Percentiles rank a stretch among this genome's conserved stretches.
Evolutionary conservation across 2,329 filamentous ascomycete genomes (phyloP).

Genomic region (Ophiobolus disseminans): DNA sequence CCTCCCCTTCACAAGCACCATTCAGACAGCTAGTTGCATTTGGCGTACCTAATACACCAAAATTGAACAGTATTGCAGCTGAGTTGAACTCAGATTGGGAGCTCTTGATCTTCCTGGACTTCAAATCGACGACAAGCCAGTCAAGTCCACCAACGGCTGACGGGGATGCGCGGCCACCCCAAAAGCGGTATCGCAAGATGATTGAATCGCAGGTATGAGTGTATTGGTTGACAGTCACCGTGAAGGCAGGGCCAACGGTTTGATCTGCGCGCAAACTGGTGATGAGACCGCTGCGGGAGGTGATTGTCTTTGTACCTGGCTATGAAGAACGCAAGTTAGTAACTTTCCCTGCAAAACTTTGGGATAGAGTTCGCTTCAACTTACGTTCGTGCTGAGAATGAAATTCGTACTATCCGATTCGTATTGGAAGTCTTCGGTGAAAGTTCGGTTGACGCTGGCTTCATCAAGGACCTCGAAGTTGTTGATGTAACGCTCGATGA

Average conservation of each 20-base stretch:
- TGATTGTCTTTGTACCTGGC: background rate
- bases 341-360: background rate
- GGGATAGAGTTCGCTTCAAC: background rate
- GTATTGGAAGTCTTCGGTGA: background rate
- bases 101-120: slow-evolving; percentile 1
- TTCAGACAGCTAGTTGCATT: background rate
- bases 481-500: background rate
- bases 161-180: background rate
- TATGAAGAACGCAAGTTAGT: background rate
- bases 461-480: slow-evolving; percentile 1
- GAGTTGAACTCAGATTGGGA: background rate
- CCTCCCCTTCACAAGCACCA: background rate
- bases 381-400: background rate
- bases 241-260: background rate
- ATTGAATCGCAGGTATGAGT: slow-evolving; percentile 1
- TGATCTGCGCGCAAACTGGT: background rate
- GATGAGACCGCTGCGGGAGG: background rate
- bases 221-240: slow-evolving; percentile 1
- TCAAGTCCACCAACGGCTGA: slow-evolving; percentile 1
- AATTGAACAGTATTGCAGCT: background rate
- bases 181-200: background rate
- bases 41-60: background rate
- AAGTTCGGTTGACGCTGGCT: slow-evolving; percentile 1
- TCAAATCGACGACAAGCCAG: background rate
- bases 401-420: slow-evolving; percentile 1